A percentile compares a stretch with the other conserved stretches of the same genome.
Conservation (phyloP, 1,284 basidiomycete genomes). For the Dichomitus squalens region DNA sequence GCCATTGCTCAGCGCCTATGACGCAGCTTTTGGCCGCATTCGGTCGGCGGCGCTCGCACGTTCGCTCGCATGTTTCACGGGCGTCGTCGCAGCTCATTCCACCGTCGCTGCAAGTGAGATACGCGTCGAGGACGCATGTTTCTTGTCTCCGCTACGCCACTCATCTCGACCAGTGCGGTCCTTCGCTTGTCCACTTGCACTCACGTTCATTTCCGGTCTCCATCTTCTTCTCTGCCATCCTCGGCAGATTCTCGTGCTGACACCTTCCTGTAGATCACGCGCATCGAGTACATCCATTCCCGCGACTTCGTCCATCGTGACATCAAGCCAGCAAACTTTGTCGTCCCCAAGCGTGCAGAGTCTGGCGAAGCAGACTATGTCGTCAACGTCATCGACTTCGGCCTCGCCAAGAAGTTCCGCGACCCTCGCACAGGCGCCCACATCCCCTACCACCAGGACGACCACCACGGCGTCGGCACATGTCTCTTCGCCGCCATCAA, state of each 20-base stretch:
- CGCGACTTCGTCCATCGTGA: conserved; percentile 86
- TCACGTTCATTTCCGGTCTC: conserved; percentile 14
- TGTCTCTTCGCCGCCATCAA: conserved; percentile 95
- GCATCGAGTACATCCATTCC: conserved; percentile 76
- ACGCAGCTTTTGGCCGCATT: not conserved
- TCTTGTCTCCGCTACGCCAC: not conserved
- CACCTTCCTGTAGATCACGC: conserved; percentile 56
- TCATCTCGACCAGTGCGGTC: not conserved
- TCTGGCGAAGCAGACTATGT: conserved; percentile 43
- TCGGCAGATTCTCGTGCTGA: conserved; percentile 10
- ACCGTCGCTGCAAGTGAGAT: not conserved
- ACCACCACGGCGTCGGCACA: conserved; percentile 89
- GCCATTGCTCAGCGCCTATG: conserved; percentile 5
- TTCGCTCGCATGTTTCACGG: not conserved
- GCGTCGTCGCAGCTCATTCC: not conserved
- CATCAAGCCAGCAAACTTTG: conserved; percentile 96
- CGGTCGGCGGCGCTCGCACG: not conserved
- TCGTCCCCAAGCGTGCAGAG: conserved; percentile 66
- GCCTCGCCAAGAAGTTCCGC: conserved; percentile 94
- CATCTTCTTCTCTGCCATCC: not conserved
- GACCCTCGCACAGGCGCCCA: conserved; percentile 86
- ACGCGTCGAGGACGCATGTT: not conserved
- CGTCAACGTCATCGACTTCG: conserved; percentile 96
- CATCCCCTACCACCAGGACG: conserved; percentile 91
- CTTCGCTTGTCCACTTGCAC: not conserved